A percentile compares a stretch with the other conserved stretches of the same genome.
Evolutionary conservation across 192 early-diverging fungal genomes (phyloP).

Genomic region (Gonapodya sp.): DNA sequence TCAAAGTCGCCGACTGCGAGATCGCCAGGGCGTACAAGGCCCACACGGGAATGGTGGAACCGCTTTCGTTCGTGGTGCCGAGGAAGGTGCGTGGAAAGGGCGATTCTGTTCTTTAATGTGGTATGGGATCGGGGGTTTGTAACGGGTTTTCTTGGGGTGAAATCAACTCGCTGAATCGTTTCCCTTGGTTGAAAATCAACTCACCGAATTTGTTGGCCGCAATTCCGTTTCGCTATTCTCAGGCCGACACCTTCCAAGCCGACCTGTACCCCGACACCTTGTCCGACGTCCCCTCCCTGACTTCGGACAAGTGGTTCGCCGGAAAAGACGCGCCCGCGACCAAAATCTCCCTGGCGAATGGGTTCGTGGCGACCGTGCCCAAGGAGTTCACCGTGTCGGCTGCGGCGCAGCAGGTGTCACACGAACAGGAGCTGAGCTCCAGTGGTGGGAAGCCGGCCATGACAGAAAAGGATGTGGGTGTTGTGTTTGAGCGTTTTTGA

Average conservation of each 20-base stretch:
- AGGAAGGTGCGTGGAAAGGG: constrained; percentile 62
- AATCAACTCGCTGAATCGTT: too few species aligned
- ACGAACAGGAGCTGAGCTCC: constrained; percentile 6
- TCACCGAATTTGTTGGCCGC: constrained; percentile 12
- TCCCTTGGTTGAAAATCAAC: background rate
- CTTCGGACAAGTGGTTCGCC: constrained; percentile 85
- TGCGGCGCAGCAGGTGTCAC: constrained; percentile 20
- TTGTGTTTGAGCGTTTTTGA: constrained; percentile 10
- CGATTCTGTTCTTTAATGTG: too few species aligned
- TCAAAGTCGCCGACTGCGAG: constrained; percentile 79
- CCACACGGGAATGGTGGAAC: constrained; percentile 77
- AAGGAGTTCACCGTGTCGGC: constrained; percentile 15
- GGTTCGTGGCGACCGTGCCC: constrained; percentile 66
- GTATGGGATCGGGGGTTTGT: too few species aligned
- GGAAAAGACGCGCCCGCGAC: constrained; percentile 79
- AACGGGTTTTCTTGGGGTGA: too few species aligned
- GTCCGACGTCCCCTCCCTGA: constrained; percentile 70
- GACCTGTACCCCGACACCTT: constrained; percentile 87
- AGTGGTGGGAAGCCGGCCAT: constrained; percentile 22
- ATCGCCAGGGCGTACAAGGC: constrained; percentile 93
- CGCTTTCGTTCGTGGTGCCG: constrained; percentile 93
- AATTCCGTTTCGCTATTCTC: constrained; percentile 15
- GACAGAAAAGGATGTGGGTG: constrained; percentile 46
- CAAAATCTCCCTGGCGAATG: constrained; percentile 58
- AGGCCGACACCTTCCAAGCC: constrained; percentile 92